Percentiles rank a stretch among this genome's conserved stretches.
phyloP scores from a whole-genome alignment of 2,329 filamentous ascomycete species.

The Microcyclosporella mali region DNA sequence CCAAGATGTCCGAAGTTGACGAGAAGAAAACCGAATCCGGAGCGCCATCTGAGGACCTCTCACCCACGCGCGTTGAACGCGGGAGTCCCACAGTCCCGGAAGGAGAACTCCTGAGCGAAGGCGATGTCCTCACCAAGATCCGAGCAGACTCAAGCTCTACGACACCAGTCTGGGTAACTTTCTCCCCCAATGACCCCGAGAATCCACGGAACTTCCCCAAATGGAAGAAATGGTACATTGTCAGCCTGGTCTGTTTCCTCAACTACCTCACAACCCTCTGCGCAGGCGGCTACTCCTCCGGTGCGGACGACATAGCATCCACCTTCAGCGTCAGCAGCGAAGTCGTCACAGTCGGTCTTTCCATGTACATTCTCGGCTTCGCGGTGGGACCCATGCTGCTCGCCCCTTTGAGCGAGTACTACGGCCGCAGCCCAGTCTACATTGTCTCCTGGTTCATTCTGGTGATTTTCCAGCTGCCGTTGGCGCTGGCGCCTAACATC shows the following conservation, averaged over 20 bases:
- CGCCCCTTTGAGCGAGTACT: constrained; percentile 17
- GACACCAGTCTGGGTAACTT: constrained; percentile 20
- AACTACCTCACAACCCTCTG: constrained; percentile 22
- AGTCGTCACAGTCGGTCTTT: constrained; percentile 41
- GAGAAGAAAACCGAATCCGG: too few relatives aligned
- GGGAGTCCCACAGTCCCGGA: too few relatives aligned
- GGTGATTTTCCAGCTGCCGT: constrained; percentile 38
- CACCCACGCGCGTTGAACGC: too few relatives aligned
- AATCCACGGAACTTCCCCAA: constrained; percentile 39
- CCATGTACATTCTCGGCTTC: constrained; percentile 43
- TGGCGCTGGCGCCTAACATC: constrained; percentile 38
- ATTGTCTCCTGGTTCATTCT: constrained; percentile 37
- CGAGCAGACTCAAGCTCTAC: constrained; percentile 16
- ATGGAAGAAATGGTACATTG: constrained; percentile 39
- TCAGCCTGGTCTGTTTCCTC: constrained; percentile 35
- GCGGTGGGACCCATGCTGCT: constrained; percentile 29
- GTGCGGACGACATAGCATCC: constrained; percentile 34
- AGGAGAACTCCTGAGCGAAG: constrained; percentile 7
- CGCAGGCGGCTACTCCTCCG: constrained; percentile 44
- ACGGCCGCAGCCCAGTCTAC: constrained; percentile 17
- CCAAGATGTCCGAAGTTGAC: too few relatives aligned
- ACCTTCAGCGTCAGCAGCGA: constrained; percentile 39
- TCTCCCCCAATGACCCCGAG: constrained; percentile 23
- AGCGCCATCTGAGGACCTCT: too few relatives aligned
- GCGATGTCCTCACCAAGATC: constrained; percentile 14